Evolutionary conservation across 2,329 filamentous ascomycete species (phyloP), one percentile per base, ranked within the genome.

Genomic region (Graphiopsis chlorocephala): DNA sequence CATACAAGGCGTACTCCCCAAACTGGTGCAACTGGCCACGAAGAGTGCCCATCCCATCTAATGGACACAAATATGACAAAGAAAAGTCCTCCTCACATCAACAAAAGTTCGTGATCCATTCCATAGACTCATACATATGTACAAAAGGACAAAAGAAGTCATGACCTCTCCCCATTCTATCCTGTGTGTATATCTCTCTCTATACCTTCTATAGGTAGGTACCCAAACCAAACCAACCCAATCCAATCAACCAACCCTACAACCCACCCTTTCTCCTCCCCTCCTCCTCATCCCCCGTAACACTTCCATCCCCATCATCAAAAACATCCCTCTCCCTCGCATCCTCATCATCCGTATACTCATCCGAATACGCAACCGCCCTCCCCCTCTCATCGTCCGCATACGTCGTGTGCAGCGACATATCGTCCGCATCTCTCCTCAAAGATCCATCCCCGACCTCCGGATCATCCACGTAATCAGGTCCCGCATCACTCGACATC

Each of bases 341-440:
- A 65, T 80, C 78, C 61, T 80, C 79, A 25, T 78, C 80, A 47
- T 76, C 75, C 57, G 77, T 77, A 28, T 75, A 76, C 28, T 81
- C 78, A 67, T 82, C 80, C 55, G 75, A 72, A 68, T 80, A 81
- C 29, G 17, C n/a, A n/a, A n/a, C n/a, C 47, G 20, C 29, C 60
- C 48, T 20, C 7, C 26, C 50, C 33, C 38, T 66, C 70, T 84
- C 78, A 70, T 83, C 82, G 70, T 83, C 83, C 23, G 80, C 82
- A 67, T 83, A 85, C 31, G 84, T 82, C 63, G 85, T 82, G 65
- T 82, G 79, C 59, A 83, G 70, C 66, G 77, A 79, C 57, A 81
- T 87, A 78, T 78, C 82, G 71, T 80, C 80, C 12, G 11, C 20
- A 20, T 84, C 83, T 25, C 83, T 82, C 59, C 85, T 82, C 6